A percentile compares a stretch with the other conserved stretches of the same genome.
These are phyloP conservation scores for Coniella lustricola DNA, from an alignment of 2,329 filamentous ascomycete genomes.

Conservation along the genomic window DNA sequence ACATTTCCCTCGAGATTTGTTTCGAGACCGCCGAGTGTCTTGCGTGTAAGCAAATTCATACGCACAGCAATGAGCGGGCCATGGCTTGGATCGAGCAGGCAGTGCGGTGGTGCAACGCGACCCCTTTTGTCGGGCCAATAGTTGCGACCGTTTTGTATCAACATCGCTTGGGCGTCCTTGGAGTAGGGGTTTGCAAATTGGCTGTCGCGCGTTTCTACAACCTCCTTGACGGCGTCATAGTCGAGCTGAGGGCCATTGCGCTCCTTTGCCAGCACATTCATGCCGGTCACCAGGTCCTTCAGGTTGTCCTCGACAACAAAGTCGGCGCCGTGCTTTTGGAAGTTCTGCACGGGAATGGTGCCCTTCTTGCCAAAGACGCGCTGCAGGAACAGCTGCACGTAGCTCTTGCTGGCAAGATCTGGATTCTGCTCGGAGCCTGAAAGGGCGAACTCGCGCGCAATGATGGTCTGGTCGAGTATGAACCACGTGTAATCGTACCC, in stretches of 20 bases:
- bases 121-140: constrained; percentile 48
- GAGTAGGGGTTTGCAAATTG: constrained; percentile 50
- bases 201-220: constrained; percentile 45
- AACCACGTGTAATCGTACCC: constrained; percentile 61
- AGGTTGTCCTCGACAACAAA: constrained; percentile 53
- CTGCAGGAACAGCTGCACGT: constrained; percentile 42
- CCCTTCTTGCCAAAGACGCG: constrained; percentile 46
- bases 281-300: constrained; percentile 46
- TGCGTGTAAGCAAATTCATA: constrained; percentile 54
- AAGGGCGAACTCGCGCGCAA: constrained; percentile 54
- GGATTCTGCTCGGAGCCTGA: constrained; percentile 59
- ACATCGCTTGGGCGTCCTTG: constrained; percentile 57
- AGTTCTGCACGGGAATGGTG: constrained; percentile 48
- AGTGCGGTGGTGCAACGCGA: constrained; percentile 47
- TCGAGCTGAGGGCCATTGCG: constrained; percentile 42
- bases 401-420: constrained; percentile 50
- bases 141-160: constrained; percentile 47
- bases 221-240: constrained; percentile 34
- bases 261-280: constrained; percentile 48
- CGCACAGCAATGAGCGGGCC: constrained; percentile 54
- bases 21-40: constrained; percentile 55
- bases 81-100: constrained; percentile 44
- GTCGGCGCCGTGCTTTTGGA: constrained; percentile 51
- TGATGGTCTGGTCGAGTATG: constrained; percentile 50
- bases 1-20: constrained; percentile 51